Evolutionary conservation across 192 early-diverging fungal genomes (phyloP), one percentile per base, ranked within the genome.

Genomic region (Lunasporangiospora selenospora): DNA sequence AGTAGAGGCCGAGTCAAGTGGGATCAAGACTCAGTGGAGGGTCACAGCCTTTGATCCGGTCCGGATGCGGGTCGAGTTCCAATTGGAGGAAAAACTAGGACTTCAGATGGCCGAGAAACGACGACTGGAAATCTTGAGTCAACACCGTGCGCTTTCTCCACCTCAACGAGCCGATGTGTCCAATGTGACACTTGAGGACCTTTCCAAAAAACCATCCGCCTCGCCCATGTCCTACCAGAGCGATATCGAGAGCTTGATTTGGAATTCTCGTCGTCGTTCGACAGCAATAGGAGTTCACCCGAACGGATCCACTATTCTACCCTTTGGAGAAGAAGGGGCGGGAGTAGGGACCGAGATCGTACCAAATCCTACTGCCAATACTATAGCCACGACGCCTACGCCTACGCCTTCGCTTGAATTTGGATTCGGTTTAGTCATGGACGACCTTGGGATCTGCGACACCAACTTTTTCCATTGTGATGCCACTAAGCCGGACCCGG

Each of bases 401-500:
- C n/a, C n/a, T n/a, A n/a, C n/a, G n/a, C n/a, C n/a, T n/a, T n/a
- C n/a, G n/a, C n/a, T n/a, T n/a, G n/a, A n/a, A n/a, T n/a, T n/a
- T n/a, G n/a, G n/a, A n/a, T n/a, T n/a, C n/a, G n/a, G n/a, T n/a
- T n/a, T n/a, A n/a, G n/a, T 34, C 43, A 0, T 19, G 8, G 32
- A 32, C 13, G 23, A 48, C 29, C 0, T 21, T 2, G 30, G 37
- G n/a, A 12, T 45, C 6, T 33, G 42, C 12, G 64, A 66, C 31
- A 58, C 21, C n/a, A 66, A 66, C 15, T 66, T 57, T 19, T 66
- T 66, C 21, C 64, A 66, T 27, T 66, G 64, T 39, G 37, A 51
- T 19, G 30, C 36, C 11, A 57, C 54, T 0, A 24, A 18, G 4
- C 11, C 19, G 18, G 8, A 38, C 0, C 64, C 64, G 3, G 21